phyloP scores from a whole-genome alignment of 2,329 filamentous ascomycete genomes.

The Penicillium sp. region DNA sequence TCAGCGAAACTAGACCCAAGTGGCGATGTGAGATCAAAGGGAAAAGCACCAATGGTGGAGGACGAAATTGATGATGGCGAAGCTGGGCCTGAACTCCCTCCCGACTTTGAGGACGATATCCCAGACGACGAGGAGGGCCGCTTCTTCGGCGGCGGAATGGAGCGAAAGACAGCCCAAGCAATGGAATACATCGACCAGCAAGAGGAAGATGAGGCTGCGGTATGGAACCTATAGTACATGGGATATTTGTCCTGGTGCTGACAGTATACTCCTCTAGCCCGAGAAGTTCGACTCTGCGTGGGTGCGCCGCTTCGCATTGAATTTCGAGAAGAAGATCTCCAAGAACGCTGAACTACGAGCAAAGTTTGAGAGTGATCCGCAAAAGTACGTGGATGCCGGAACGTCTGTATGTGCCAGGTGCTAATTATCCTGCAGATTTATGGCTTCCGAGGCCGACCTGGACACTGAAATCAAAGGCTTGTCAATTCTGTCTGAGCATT shows the following conservation, averaged over 20 bases:
- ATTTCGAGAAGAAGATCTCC: constrained; percentile 85
- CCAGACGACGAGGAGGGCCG: constrained; percentile 84
- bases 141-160: constrained; percentile 92
- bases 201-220: constrained; percentile 53
- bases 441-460: constrained; percentile 82
- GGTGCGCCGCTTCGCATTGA: constrained; percentile 76
- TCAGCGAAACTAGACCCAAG: constrained; percentile 54
- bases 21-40: constrained; percentile 51
- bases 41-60: constrained; percentile 46
- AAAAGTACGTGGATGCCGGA: constrained; percentile 54
- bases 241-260: constrained; percentile 16
- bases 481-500: constrained; percentile 82
- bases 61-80: constrained; percentile 48
- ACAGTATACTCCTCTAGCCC: constrained; percentile 35
- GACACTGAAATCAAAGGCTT: constrained; percentile 84
- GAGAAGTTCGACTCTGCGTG: constrained; percentile 82
- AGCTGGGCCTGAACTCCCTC: constrained; percentile 55
- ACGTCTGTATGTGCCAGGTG: neutral
- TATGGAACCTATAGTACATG: constrained; percentile 21
- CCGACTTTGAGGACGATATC: constrained; percentile 57
- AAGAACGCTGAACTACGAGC: constrained; percentile 88
- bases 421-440: constrained; percentile 52
- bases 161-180: constrained; percentile 73
- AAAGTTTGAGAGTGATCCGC: constrained; percentile 74
- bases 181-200: constrained; percentile 81